Conservation (phyloP, 2,329 filamentous ascomycete species). For the Colletotrichum cereale region DNA sequence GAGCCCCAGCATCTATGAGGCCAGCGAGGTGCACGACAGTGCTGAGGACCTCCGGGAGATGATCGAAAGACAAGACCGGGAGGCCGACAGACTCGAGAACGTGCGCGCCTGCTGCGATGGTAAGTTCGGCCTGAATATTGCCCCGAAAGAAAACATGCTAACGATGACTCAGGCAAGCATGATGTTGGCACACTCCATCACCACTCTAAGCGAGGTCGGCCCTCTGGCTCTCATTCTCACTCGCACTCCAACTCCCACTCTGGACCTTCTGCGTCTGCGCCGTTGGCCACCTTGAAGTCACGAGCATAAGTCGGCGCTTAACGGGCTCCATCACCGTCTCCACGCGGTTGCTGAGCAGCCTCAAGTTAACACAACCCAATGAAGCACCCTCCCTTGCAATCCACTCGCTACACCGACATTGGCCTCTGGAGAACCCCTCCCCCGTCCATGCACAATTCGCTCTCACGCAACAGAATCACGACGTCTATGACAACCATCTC, state of each 20-base stretch:
- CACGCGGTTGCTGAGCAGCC: conserved; percentile 30
- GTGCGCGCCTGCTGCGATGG: conserved; percentile 98
- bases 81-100: conserved; percentile 88
- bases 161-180: conserved; percentile 71
- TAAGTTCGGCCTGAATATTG: conserved; percentile 61
- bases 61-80: conserved; percentile 82
- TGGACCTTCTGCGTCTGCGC: conserved; percentile 51
- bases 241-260: conserved; percentile 53
- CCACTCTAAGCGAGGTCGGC: conserved; percentile 59
- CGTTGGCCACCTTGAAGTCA: conserved; percentile 52
- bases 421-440: conserved; percentile 20
- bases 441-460: conserved; percentile 40
- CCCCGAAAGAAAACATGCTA: conserved; percentile 42
- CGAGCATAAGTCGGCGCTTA: conserved; percentile 47
- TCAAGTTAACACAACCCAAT: conserved; percentile 32
- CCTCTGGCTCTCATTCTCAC: conserved; percentile 51
- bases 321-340: conserved; percentile 18
- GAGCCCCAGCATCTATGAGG: conserved; percentile 67
- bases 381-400: conserved; percentile 34
- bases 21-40: conserved; percentile 77
- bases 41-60: conserved; percentile 86
- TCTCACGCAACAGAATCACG: conserved; percentile 42
- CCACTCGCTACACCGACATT: conserved; percentile 32
- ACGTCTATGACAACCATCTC: conserved; percentile 41
- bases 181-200: conserved; percentile 74